Evolutionary conservation across 805 yeast species (phyloP), one percentile per base, ranked within the genome.

Genomic region (Wickerhamomyces bisporus): DNA sequence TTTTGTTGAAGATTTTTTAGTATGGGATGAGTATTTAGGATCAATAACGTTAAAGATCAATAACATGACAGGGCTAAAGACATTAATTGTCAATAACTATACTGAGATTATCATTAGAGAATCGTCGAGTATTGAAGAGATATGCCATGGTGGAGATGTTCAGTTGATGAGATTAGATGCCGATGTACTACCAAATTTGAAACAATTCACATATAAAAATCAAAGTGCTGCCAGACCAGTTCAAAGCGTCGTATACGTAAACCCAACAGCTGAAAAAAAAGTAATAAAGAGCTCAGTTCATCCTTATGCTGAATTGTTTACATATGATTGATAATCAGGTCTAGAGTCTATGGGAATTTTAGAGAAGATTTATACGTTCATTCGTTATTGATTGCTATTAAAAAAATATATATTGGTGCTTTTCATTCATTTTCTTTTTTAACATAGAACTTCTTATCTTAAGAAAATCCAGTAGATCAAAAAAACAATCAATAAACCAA

Each of bases 381-480:
- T n/a, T n/a, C n/a, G n/a, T n/a, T n/a, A n/a, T n/a, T n/a, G n/a
- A n/a, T n/a, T n/a, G n/a, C n/a, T n/a, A n/a, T n/a, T n/a, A n/a
- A n/a, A n/a, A n/a, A n/a, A n/a, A n/a, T n/a, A n/a, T n/a, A n/a
- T n/a, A n/a, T n/a, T n/a, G n/a, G n/a, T n/a, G n/a, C n/a, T n/a
- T n/a, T n/a, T n/a, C n/a, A n/a, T n/a, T n/a, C n/a, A n/a, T n/a
- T n/a, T n/a, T n/a, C n/a, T n/a, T n/a, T n/a, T n/a, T n/a, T n/a
- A n/a, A n/a, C n/a, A n/a, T n/a, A n/a, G n/a, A 21, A 21, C 17
- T 11, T 6, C 17, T 23, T 23, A 36, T 52, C 77, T 69, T 15
- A 84, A 64, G 45, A 86, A 77, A 57, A 85, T 68, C 74, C 86
- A 88, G 86, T 94, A 93, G 26, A 91, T 62, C 37, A 93, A 61